A percentile compares a stretch with the other conserved stretches of the same genome.
These are phyloP conservation scores for Triangularia verruculosa DNA, from an alignment of 2,329 filamentous ascomycete genomes.

Conservation along the genomic window DNA sequence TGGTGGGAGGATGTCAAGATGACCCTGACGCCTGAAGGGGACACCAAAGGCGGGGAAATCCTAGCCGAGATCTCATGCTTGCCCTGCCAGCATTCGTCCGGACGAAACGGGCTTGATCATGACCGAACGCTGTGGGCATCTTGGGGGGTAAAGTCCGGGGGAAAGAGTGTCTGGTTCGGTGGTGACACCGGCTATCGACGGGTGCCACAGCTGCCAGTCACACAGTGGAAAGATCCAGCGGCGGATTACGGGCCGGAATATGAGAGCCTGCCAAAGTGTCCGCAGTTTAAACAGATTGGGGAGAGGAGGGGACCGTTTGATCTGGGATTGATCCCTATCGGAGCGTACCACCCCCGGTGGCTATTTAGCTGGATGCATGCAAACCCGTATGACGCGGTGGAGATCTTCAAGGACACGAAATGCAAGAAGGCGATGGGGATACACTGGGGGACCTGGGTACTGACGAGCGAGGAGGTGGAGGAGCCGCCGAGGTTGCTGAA, in stretches of 20 bases:
- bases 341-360: constrained; percentile 72
- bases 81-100: constrained; percentile 80
- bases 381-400: constrained; percentile 81
- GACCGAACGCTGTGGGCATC: constrained; percentile 81
- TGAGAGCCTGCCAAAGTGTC: constrained; percentile 67
- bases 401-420: constrained; percentile 81
- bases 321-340: constrained; percentile 88
- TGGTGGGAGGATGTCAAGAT: constrained; percentile 89
- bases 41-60: constrained; percentile 48
- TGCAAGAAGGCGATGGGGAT: constrained; percentile 80
- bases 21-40: constrained; percentile 43
- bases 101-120: constrained; percentile 65
- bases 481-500: constrained; percentile 75
- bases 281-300: constrained; percentile 83
- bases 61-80: constrained; percentile 72
- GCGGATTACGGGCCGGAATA: constrained; percentile 73
- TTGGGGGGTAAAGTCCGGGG: constrained; percentile 73
- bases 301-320: constrained; percentile 79
- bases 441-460: constrained; percentile 88
- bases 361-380: constrained; percentile 81
- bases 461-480: constrained; percentile 80
- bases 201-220: constrained; percentile 62
- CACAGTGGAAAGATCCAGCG: constrained; percentile 23
- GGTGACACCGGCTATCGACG: constrained; percentile 88
- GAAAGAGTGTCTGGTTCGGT: constrained; percentile 80